Conservation (phyloP, 2,329 filamentous ascomycete genomes). For the Akanthomyces lecanii region DNA sequence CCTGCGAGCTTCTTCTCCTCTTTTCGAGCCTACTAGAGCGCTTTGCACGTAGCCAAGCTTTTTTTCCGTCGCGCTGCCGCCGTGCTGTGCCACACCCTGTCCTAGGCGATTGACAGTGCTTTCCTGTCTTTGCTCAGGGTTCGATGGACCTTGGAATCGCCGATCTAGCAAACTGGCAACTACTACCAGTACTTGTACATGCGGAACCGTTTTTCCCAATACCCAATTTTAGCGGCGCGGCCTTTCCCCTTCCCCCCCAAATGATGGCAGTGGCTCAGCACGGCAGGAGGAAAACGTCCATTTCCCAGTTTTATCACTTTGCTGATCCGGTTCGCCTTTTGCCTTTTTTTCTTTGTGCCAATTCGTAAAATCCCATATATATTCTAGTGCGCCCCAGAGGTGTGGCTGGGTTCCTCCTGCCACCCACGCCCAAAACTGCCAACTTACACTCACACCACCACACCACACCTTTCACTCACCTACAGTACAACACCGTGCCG, state of each 20-base stretch:
- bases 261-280: conserved; percentile 9
- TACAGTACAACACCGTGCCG: background rate
- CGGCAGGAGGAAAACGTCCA: conserved; percentile 5
- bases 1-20: no score
- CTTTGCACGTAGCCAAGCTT: no score
- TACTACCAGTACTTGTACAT: no score
- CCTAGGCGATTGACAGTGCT: no score
- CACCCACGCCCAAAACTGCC: background rate
- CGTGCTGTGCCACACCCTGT: no score
- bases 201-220: conserved; percentile 1
- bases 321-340: background rate
- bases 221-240: background rate
- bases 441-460: background rate
- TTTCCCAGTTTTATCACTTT: conserved; percentile 1
- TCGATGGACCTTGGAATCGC: background rate
- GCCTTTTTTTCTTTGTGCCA: background rate
- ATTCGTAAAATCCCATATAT: conserved; percentile 12
- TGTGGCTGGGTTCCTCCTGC: conserved; percentile 5
- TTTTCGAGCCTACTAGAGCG: no score
- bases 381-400: conserved; percentile 3
- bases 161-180: background rate
- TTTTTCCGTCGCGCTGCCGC: no score
- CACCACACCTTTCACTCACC: background rate
- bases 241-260: background rate
- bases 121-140: background rate